Evolutionary conservation across 495 filamentous ascomycete species (phyloP).

Genomic region (Aspergillus biplanus): DNA sequence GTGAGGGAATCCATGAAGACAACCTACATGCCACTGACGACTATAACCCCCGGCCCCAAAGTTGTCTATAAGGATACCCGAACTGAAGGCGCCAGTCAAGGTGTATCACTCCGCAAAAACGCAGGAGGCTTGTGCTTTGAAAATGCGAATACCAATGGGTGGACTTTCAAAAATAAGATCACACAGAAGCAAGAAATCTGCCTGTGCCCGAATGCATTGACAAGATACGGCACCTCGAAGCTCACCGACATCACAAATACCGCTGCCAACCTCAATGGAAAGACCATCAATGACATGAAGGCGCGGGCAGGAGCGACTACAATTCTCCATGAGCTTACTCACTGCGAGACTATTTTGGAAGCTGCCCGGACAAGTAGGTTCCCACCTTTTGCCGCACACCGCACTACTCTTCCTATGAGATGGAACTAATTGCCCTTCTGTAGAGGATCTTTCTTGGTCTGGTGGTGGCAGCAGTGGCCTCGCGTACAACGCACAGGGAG

Average conservation of each 20-base stretch:
- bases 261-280: not conserved
- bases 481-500: too few species aligned
- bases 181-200: not conserved
- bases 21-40: not conserved
- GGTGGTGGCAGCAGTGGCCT: too few species aligned
- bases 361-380: too few species aligned
- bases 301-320: not conserved
- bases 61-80: not conserved
- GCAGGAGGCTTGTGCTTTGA: not conserved
- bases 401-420: too few species aligned
- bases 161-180: not conserved
- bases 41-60: not conserved
- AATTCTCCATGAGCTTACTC: not conserved
- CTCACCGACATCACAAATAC: not conserved
- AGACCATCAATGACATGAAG: not conserved
- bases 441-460: too few species aligned
- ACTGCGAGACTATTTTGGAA: not conserved
- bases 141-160: not conserved
- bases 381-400: too few species aligned
- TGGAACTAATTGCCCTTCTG: too few species aligned
- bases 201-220: not conserved
- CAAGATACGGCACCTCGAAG: not conserved
- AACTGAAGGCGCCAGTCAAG: not conserved
- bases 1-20: not conserved
- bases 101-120: not conserved